Base-by-base conservation (phyloP, 352 stramenopile species). In the Aphanomyces cochlioides region DNA sequence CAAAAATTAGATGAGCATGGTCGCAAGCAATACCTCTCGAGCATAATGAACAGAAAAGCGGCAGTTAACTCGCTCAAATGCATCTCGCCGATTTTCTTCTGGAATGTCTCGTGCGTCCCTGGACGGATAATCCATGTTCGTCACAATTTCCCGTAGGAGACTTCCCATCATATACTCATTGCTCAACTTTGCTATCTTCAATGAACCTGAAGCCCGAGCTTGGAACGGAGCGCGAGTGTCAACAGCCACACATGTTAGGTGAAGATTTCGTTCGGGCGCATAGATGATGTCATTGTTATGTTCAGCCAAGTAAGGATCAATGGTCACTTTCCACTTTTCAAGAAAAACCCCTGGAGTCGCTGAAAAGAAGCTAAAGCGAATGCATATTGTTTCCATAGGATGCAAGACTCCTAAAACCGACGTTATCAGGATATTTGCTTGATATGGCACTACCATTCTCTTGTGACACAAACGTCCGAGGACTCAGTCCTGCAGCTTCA, bases 291-390 rank as follows among this genome's bases (percentile, higher is more conserved):
- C 40, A 39, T 70, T 63, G 67, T 73, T 74, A 37, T 61, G 54
- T 10, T 74, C 47, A 38, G 43, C 21, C 19, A 71, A 38, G 6
- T 70, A 74, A 7, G 83, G 84, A 47, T 92, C 78, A 17, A 86
- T 74, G 40, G 87, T 78, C 3, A 94, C 66, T 12, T 86, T 41
- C 87, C 87, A 94, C 39, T 85, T 84, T 58, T 92, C 87, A 4
- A 91, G 66, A 66, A 81, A 90, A 7, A 87, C 50, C 4, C 87
- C 84, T 34, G 83, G 57, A 34, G 66, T 60, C 36, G 74, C 64
- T 2, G 85, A 81, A 28, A 72, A 43, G 53, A 93, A 94, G 10
- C 75, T 83, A 66, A 94, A 92, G 10, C 72, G 72, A 61, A 94
- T 85, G 34, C 66, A 64, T n/a, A 81, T 57, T 1, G 38, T 70